These are phyloP conservation scores for Neurospora sp. DNA, from an alignment of 495 filamentous ascomycete species.

Conservation along the genomic window DNA sequence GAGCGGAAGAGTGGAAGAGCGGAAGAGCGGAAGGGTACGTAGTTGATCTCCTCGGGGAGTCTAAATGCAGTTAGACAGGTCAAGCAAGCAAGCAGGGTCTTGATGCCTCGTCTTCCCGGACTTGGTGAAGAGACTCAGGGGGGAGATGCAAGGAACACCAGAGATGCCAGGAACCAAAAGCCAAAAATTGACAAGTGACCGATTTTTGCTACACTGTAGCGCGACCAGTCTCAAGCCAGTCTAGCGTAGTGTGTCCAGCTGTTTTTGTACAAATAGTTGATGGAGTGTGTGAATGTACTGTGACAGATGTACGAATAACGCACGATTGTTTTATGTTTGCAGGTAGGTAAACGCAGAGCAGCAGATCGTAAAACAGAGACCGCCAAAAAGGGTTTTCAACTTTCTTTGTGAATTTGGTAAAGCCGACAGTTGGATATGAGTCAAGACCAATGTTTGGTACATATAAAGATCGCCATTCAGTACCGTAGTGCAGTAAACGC, in stretches of 20 bases:
- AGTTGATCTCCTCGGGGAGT: background rate
- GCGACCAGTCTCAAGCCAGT: background rate
- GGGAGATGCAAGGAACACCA: background rate
- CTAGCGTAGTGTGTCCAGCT: background rate
- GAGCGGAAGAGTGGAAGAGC: background rate
- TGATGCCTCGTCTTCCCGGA: background rate
- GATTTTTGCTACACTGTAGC: background rate
- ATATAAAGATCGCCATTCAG: background rate
- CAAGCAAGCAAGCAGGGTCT: background rate
- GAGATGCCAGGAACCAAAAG: background rate
- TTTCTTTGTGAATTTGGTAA: background rate
- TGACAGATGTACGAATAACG: background rate
- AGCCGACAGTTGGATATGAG: background rate
- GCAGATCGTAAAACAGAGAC: background rate
- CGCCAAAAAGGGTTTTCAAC: background rate
- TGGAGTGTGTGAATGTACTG: background rate
- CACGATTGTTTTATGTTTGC: background rate
- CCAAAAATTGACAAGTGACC: background rate
- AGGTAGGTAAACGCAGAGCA: background rate
- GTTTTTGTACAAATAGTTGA: background rate
- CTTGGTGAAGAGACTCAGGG: background rate
- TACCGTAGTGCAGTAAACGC: background rate
- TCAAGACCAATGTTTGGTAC: background rate
- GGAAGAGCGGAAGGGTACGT: background rate
- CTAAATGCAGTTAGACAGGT: background rate